Base-by-base conservation (phyloP, 768 basidiomycete genomes). In the Suillus subluteus region DNA sequence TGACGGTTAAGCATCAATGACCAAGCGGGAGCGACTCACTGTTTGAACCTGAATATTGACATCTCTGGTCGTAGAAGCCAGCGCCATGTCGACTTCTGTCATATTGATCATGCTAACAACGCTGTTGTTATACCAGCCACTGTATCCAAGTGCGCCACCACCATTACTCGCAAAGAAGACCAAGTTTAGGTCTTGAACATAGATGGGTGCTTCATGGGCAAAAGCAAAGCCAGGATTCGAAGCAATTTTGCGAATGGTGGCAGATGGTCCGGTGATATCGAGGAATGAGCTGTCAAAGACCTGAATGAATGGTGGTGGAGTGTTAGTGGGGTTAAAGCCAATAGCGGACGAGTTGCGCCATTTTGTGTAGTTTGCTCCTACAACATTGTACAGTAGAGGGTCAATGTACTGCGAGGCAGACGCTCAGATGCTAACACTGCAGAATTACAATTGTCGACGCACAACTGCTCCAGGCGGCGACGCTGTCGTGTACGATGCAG, bases 161-260 rank as follows among this genome's bases (percentile, higher is more conserved):
- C 84, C 87, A 68, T 87, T 91, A 75, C 87, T 89, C 6, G 85
- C 82, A 71, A 94, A 94, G 79, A 87, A 88, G 3, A 94, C 80
- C 68, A 90, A 86, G 72, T 91, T 84, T 7, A 86, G 87, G 23
- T 79, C 81, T 6, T 86, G 75, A 48, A 84, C 79, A 76, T 86
- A 91, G 2, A 91, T 79, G 0, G 89, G 89, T 11, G 89, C 91
- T 76, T 92, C 91, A 72, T 92, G 91, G 18, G 90, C 90, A 67
- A 91, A 88, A 13, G 87, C 87, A 74, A 88, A 88, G 6, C 81
- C 83, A 7, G 82, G 80, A 67, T 87, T 87, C 13, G 84, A 82
- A 2, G 89, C 87, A 59, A 94, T 83, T 63, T 85, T 73, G 9
- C 83, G 81, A 62, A 92, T 81, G 2, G 82, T 82, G 4, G 91